Conservation (phyloP, 208 protist species). For the Strigomonas culicis region DNA sequence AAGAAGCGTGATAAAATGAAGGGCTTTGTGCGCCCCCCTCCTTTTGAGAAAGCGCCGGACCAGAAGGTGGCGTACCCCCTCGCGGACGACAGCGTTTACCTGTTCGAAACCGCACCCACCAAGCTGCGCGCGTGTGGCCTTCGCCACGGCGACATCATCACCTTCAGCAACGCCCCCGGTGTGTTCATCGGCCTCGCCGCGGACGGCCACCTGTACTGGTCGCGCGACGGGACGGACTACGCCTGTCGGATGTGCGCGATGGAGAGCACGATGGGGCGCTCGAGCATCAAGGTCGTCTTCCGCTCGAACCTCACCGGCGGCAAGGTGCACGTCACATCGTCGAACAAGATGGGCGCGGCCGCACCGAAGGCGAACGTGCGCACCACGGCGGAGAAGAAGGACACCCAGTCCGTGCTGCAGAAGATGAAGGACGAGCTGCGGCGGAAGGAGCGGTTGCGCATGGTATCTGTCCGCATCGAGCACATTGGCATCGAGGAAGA, state of each 20-base stretch:
- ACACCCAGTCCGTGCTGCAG: slow-evolving; percentile 17
- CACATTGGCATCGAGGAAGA: slow-evolving; percentile 29
- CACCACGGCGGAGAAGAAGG: not conserved
- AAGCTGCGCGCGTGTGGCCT: slow-evolving; percentile 53
- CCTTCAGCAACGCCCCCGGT: slow-evolving; percentile 41
- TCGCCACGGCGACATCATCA: slow-evolving; percentile 74
- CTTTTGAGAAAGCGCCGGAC: slow-evolving; percentile 26
- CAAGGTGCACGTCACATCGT: not conserved
- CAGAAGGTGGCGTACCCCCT: slow-evolving; percentile 51
- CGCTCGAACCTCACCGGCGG: slow-evolving; percentile 45
- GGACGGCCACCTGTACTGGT: slow-evolving; percentile 78
- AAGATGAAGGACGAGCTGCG: slow-evolving; percentile 45
- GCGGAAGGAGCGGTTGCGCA: slow-evolving; percentile 32
- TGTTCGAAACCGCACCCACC: slow-evolving; percentile 68
- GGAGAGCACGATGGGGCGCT: slow-evolving; percentile 58
- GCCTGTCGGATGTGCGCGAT: slow-evolving; percentile 58
- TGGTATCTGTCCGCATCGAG: slow-evolving; percentile 24
- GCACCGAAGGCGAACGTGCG: not conserved
- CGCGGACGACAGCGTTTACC: slow-evolving; percentile 61
- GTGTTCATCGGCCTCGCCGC: slow-evolving; percentile 76
- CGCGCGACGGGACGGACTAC: slow-evolving; percentile 39
- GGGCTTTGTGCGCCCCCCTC: slow-evolving; percentile 55
- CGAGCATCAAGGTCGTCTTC: slow-evolving; percentile 38
- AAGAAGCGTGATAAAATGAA: slow-evolving; percentile 31
- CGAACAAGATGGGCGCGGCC: not conserved